Conservation (phyloP, 768 basidiomycete genomes). For the Tephrocybe rancida region DNA sequence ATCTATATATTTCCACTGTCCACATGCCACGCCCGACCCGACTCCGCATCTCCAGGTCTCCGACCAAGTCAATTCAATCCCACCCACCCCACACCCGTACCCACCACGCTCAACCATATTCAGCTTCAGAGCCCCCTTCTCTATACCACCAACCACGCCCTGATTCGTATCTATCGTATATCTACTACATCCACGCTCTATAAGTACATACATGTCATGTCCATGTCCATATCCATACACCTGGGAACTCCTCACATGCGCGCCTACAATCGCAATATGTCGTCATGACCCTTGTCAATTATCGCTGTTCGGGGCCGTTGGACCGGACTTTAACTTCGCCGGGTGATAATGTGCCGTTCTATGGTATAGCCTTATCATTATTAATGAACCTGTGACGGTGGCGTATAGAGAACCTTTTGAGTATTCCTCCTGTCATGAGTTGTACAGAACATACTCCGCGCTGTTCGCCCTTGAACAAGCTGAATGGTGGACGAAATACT, state of each 20-base stretch:
- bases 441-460: no score
- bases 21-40: slow-evolving; percentile 16
- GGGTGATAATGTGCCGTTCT: background rate
- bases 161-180: slow-evolving; percentile 44
- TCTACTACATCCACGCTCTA: slow-evolving; percentile 36
- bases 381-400: background rate
- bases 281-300: slow-evolving; percentile 2
- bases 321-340: background rate
- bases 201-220: slow-evolving; percentile 40
- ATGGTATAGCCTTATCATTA: background rate
- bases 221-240: slow-evolving; percentile 19
- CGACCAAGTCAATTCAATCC: background rate
- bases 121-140: slow-evolving; percentile 15
- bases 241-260: slow-evolving; percentile 10
- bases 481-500: no score
- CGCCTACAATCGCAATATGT: background rate
- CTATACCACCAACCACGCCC: slow-evolving; percentile 20
- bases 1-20: slow-evolving; percentile 15
- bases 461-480: no score
- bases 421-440: background rate
- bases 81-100: background rate
- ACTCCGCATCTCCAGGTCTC: background rate
- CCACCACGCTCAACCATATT: slow-evolving; percentile 1
- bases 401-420: background rate
- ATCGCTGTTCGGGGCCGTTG: slow-evolving; percentile 1